Conservation (phyloP, 805 yeast species). For the Candida anglica region DNA sequence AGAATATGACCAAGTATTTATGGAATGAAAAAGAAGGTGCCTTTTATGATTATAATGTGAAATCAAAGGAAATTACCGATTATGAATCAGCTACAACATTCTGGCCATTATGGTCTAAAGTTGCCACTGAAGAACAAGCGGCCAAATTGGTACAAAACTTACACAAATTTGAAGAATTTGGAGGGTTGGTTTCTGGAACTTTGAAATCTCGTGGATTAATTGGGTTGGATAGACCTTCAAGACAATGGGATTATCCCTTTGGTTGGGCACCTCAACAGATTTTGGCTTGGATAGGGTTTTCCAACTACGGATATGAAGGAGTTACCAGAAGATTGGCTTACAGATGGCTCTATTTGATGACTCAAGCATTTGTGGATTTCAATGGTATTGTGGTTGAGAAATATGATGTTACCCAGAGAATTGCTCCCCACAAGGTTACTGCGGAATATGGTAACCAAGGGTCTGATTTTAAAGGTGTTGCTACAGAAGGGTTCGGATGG, state of each 20-base stretch:
- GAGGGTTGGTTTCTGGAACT: conserved; percentile 88
- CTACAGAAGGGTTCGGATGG: conserved; percentile 98
- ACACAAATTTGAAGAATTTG: conserved; percentile 72
- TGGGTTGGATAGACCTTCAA: conserved; percentile 67
- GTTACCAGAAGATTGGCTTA: conserved; percentile 70
- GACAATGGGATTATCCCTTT: conserved; percentile 98
- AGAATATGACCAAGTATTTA: conserved; percentile 57
- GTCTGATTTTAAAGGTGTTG: conserved; percentile 84
- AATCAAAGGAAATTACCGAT: conserved; percentile 47
- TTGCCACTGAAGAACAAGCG: conserved; percentile 67
- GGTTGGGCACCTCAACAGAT: conserved; percentile 99
- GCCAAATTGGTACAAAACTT: conserved; percentile 54
- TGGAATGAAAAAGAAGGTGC: conserved; percentile 83
- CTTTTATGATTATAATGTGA: conserved; percentile 80
- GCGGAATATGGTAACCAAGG: conserved; percentile 99
- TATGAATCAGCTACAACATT: conserved; percentile 87
- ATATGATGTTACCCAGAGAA: conserved; percentile 80
- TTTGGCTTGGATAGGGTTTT: conserved; percentile 84
- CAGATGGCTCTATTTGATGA: conserved; percentile 88
- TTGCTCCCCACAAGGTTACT: conserved; percentile 85
- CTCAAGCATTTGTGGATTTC: conserved; percentile 84
- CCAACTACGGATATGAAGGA: conserved; percentile 62
- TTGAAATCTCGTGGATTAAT: conserved; percentile 67
- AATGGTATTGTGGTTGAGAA: conserved; percentile 96
- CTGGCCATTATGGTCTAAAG: conserved; percentile 89